phyloP scores from a whole-genome alignment of 768 basidiomycete genomes.

The Kwoniella botswanensis region DNA sequence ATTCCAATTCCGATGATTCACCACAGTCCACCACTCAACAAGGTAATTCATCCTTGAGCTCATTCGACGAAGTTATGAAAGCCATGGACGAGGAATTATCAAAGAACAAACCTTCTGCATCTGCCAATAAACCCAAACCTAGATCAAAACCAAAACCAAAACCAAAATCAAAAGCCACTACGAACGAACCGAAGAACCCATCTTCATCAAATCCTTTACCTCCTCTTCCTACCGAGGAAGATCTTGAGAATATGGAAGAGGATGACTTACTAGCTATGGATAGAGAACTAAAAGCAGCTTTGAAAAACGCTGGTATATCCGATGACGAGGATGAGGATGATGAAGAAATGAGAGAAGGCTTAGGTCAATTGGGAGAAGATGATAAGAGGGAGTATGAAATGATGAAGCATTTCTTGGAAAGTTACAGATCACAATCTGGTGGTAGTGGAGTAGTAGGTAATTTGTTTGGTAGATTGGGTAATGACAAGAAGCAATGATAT shows the following conservation, averaged over 20 bases:
- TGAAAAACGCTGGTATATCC: slow-evolving; percentile 64
- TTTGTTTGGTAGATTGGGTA: slow-evolving; percentile 77
- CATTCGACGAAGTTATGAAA: slow-evolving; percentile 94
- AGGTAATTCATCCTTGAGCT: slow-evolving; percentile 72
- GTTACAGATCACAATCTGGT: slow-evolving; percentile 90
- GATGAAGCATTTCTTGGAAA: slow-evolving; percentile 96
- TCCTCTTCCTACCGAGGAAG: slow-evolving; percentile 58
- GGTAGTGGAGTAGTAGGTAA: slow-evolving; percentile 89
- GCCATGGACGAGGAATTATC: slow-evolving; percentile 88
- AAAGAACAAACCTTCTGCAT: slow-evolving; percentile 15
- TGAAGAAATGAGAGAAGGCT: slow-evolving; percentile 57
- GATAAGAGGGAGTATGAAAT: slow-evolving; percentile 73
- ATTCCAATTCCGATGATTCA: neutral
- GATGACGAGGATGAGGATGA: slow-evolving; percentile 61
- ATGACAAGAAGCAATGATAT: slow-evolving; percentile 57
- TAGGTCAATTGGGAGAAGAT: slow-evolving; percentile 41
- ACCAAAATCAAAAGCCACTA: too few species aligned
- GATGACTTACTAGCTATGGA: slow-evolving; percentile 79
- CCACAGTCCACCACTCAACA: neutral
- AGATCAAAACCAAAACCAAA: slow-evolving; percentile 17
- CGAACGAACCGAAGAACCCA: too few species aligned
- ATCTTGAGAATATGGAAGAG: slow-evolving; percentile 68
- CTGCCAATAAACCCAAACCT: slow-evolving; percentile 39
- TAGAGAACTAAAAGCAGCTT: slow-evolving; percentile 70
- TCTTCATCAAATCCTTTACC: slow-evolving; percentile 30